Conservation (phyloP, 2,329 filamentous ascomycete genomes). For the Nothophaeocryptopus gaeumannii region DNA sequence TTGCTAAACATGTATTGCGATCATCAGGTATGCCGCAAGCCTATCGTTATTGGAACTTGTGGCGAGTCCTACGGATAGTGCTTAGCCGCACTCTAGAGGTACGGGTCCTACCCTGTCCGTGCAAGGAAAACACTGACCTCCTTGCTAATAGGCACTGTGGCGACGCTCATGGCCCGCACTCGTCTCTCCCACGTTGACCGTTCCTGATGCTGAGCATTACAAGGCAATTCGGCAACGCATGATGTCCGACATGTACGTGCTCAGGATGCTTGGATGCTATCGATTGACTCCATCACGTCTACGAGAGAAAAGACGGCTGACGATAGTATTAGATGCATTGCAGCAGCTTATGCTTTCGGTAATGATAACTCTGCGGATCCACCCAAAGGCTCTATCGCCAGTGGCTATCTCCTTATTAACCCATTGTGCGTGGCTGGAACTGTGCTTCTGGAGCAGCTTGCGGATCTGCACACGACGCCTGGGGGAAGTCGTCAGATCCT, state of each 20-base stretch:
- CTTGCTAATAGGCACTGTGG: constrained; percentile 15
- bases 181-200: not conserved
- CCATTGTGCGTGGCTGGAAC: constrained; percentile 17
- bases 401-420: constrained; percentile 6
- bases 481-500: constrained; percentile 14
- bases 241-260: constrained; percentile 9
- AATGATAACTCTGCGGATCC: constrained; percentile 8
- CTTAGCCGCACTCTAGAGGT: constrained; percentile 11
- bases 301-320: too few relatives aligned
- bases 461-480: constrained; percentile 9
- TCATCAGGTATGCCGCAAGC: constrained; percentile 1
- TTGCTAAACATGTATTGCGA: too few relatives aligned
- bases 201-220: constrained; percentile 13
- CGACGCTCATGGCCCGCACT: constrained; percentile 19
- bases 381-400: constrained; percentile 6
- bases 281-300: too few relatives aligned
- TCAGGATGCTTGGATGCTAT: too few relatives aligned
- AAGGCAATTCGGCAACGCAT: constrained; percentile 10
- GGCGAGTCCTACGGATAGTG: constrained; percentile 14
- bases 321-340: constrained; percentile 3
- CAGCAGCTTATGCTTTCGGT: constrained; percentile 11
- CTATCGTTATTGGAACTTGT: constrained; percentile 17
- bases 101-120: too few relatives aligned
- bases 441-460: constrained; percentile 16
- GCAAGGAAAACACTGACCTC: too few relatives aligned